Base-by-base conservation (phyloP, 2,329 filamentous ascomycete species). In the Epicoccum nigrum region DNA sequence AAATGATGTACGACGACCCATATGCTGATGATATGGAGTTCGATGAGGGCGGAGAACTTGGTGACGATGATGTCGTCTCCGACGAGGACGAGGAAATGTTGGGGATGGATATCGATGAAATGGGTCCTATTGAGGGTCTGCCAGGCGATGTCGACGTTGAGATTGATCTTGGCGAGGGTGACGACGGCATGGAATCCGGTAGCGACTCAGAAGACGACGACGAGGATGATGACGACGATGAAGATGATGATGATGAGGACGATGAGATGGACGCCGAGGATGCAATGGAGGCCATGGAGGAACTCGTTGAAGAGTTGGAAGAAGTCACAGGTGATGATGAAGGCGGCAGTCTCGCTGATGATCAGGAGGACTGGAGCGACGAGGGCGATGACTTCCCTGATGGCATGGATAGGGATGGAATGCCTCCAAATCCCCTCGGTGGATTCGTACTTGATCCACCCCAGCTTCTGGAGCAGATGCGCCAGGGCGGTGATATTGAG, bases 21-120 rank as follows among this genome's bases (percentile, higher is more conserved):
- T 93, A 91, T 62, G 91, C 82, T 17, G 85, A 96, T 30, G 93
- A 96, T 60, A 94, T 97, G 86, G 90, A 95, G 46, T 96, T 95
- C 64, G 89, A 93, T 57, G 92, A 92, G 31, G 63, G 48, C 17
- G 51, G 31, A 16, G 90, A 91, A 19, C 82, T 89, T 65, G 89
- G 86, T 0, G 68, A 70, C 17, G 67, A 70, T 65, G 90, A 90
- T 51, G 88, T 93, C 49, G 86, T 96, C 51, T 96, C 92, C 65
- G 93, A 96, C 58, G 92, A 95, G 32, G 85, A 93, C 60, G 92
- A 92, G 25, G 91, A 91, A 19, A 82, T 89, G 67, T 95, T 66
- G 90, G 95, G 54, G 81, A 89, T 56, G 90, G 89, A 89, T 21
- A 82, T 92, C 43, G 86, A 86, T 55, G 89, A 86, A 31, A 92